Conservation (phyloP, 2,329 filamentous ascomycete genomes). For the Colletotrichum liriopes region DNA sequence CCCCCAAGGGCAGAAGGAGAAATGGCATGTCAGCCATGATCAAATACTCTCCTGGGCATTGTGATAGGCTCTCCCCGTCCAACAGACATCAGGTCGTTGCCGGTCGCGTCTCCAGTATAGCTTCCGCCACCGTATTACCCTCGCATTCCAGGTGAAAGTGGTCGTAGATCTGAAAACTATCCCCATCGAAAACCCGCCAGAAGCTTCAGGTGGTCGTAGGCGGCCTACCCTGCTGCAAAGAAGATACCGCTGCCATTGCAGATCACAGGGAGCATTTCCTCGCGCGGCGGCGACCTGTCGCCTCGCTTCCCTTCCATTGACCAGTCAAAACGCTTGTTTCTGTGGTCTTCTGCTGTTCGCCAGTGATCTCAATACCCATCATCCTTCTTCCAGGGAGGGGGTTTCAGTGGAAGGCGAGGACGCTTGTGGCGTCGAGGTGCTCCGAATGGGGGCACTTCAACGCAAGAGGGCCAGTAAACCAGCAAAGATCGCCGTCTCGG, state of each 20-base stretch:
- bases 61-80: background rate
- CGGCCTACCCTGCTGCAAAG: background rate
- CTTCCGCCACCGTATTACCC: conserved; percentile 15
- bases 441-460: background rate
- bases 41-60: background rate
- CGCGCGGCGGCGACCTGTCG: conserved; percentile 6
- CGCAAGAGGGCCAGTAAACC: background rate
- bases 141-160: conserved; percentile 7
- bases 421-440: background rate
- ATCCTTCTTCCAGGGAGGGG: background rate
- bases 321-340: conserved; percentile 27
- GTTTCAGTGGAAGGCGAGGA: background rate
- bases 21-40: conserved; percentile 11
- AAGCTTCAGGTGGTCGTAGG: background rate
- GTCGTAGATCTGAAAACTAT: conserved; percentile 16
- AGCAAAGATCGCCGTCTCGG: conserved; percentile 22
- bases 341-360: background rate
- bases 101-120: conserved; percentile 2
- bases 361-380: conserved; percentile 3
- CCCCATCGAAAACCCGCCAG: background rate
- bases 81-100: background rate
- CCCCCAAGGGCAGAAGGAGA: background rate
- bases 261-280: conserved; percentile 6
- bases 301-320: conserved; percentile 10
- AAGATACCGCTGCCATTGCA: background rate